Evolutionary conservation across 352 stramenopile genomes (phyloP), one percentile per base, ranked within the genome.

Genomic region (Globisporangium acanthophoron): DNA sequence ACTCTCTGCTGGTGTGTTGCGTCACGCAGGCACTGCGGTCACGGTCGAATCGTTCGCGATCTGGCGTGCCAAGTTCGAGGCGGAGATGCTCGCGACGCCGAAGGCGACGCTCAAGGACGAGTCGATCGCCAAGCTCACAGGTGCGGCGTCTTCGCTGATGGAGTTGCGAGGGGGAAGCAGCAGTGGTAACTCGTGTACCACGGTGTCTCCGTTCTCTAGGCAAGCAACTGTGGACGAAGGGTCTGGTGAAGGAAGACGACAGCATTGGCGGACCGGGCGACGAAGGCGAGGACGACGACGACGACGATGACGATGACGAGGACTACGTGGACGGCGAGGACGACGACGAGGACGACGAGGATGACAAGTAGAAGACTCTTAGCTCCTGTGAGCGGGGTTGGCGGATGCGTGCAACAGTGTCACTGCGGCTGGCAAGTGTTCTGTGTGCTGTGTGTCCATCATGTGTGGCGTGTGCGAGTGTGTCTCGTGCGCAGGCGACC

Each of bases 51-150:
- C 71, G 21, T 94, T 94, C 56, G 73, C 73, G 24, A 76, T 63
- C 16, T 94, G 85, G 85, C 83, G 79, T 56, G 68, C 61, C 18
- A 81, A 78, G 45, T 94, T 94, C 52, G 82, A 92, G 21, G 51
- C 39, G 0, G 85, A 92, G 64, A 90, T 88, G 79, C 62, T 59
- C 5, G 50, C 53, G 12, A 61, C 45, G 18, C 71, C 71, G 48
- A 89, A 88, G 57, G 54, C 44, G 15, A 78, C 68, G 0, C 35
- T 78, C 51, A 94, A 94, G 70, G 80, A 88, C 51, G 82, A 88
- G 37, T 61, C 69, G 33, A 76, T 73, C 18, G 74, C 82, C 27
- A 91, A 94, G 65, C 82, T 94, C 58, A 88, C 80, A 65, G 84
- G 84, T 83, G 60, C 53, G 39, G 35, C 4, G 35, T 40, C 35